Evolutionary conservation across 345 rosid genomes (phyloP), one percentile per base, ranked within the genome.

Genomic region (Eucalyptus urophylla): DNA sequence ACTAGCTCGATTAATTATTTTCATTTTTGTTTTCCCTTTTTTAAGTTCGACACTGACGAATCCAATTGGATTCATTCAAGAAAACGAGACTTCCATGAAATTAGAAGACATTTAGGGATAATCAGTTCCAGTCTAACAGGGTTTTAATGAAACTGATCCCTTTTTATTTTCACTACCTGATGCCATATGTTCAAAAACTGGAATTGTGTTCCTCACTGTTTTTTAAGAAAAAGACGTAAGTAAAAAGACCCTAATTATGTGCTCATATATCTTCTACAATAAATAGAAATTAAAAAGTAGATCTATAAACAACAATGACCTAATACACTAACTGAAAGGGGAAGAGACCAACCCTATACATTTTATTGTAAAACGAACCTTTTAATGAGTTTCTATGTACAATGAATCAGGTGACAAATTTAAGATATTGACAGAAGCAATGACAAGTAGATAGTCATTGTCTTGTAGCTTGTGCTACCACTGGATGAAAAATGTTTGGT

Each of bases 111-210:
- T 53, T 19, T 53, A 53, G 13, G 29, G 29, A 24, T 56, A 8
- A 56, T 24, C 6, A 0, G 0, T 56, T 56, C 5, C 11, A 4
- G 5, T 53, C 62, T 56, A 56, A 0, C 0, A 0, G 0, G 1
- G 1, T 21, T 56, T 24, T 24, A 56, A 56, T 56, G 29, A 56
- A 56, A 56, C 0, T 24, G 14, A 25, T 56, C 0, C 0, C 29
- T 56, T 56, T 24, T 56, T 24, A 0, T 10, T 25, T 56, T 0
- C 14, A 56, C 0, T 24, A 24, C 62, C 4, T 24, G 29, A 56
- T 56, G 29, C 29, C 62, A 56, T 56, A 1, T 56, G 29, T 56
- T 56, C 13, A 24, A 25, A 56, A 56, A 56, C 1, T 56, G 29
- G 13, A 56, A 24, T 24, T 24, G 29, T 56, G 29, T 22, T 24